Conservation (phyloP, 108 stramenopile species). For the Fragilaria radians region DNA sequence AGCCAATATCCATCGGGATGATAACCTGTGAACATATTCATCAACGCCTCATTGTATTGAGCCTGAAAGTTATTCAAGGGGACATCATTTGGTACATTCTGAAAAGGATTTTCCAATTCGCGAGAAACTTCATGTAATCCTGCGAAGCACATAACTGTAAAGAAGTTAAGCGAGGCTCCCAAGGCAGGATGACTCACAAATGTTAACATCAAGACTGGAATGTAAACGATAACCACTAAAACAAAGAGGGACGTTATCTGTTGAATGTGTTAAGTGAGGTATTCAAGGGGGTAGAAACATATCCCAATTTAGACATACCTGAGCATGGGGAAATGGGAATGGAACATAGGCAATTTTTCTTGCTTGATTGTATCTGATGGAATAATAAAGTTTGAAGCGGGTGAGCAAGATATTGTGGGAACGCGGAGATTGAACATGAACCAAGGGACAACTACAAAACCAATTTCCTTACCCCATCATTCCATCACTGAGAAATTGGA, state of each 20-base stretch:
- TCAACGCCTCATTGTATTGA: conserved; percentile 67
- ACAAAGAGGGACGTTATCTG: conserved; percentile 39
- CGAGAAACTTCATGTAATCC: conserved; percentile 16
- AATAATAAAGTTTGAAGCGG: conserved; percentile 5
- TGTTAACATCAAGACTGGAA: conserved; percentile 59
- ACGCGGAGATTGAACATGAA: neutral
- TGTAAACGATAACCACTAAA: conserved; percentile 30
- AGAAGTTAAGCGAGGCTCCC: conserved; percentile 50
- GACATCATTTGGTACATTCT: conserved; percentile 73
- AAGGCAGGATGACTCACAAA: conserved; percentile 27
- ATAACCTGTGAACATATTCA: conserved; percentile 62
- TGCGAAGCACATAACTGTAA: conserved; percentile 48
- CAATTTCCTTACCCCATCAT: conserved; percentile 14
- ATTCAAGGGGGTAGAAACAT: conserved; percentile 9
- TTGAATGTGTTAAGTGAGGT: neutral
- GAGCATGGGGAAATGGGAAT: conserved; percentile 73
- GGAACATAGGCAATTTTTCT: conserved; percentile 74
- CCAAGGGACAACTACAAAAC: neutral
- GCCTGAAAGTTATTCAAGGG: conserved; percentile 78
- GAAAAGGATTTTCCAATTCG: conserved; percentile 59
- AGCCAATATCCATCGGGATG: conserved; percentile 69
- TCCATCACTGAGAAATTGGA: conserved; percentile 58
- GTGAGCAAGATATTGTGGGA: neutral
- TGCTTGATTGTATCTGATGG: conserved; percentile 58
- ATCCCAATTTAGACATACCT: conserved; percentile 10